Percentiles rank a stretch among this genome's conserved stretches.
These are phyloP conservation scores for Penicillium palitans DNA, from an alignment of 2,329 filamentous ascomycete genomes.

Conservation along the genomic window DNA sequence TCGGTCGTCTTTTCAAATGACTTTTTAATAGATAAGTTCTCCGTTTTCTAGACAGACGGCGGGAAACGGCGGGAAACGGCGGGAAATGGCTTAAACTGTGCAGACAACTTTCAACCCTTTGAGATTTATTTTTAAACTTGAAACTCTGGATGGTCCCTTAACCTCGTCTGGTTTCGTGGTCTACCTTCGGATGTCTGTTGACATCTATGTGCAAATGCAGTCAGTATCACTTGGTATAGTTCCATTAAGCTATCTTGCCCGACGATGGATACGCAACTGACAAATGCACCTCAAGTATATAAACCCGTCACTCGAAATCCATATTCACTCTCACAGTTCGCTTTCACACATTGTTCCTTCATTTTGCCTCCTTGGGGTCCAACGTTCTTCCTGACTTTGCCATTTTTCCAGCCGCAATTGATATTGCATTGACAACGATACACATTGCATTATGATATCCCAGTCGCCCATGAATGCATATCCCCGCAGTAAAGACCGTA, in stretches of 20 bases:
- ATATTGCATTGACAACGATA: background rate
- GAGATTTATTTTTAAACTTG: too few relatives aligned
- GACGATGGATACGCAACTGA: background rate
- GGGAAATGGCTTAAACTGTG: too few relatives aligned
- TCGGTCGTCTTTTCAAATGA: too few relatives aligned
- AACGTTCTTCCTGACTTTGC: background rate
- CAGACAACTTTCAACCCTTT: too few relatives aligned
- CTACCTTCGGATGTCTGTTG: background rate
- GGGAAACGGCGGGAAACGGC: too few relatives aligned
- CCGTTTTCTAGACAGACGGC: too few relatives aligned
- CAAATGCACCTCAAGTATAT: background rate
- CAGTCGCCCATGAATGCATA: background rate
- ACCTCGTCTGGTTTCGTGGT: too few relatives aligned
- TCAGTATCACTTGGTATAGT: background rate
- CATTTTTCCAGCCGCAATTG: background rate
- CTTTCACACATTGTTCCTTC: background rate
- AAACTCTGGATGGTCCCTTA: too few relatives aligned
- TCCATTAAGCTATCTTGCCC: background rate
- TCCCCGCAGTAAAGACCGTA: background rate
- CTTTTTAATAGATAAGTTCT: too few relatives aligned
- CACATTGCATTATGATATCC: slow-evolving; percentile 1
- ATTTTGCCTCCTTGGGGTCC: background rate
- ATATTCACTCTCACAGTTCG: background rate
- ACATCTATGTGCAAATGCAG: background rate
- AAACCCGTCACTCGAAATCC: background rate